Base-by-base conservation (phyloP, 495 filamentous ascomycete genomes). In the Aspergillus panamensis region DNA sequence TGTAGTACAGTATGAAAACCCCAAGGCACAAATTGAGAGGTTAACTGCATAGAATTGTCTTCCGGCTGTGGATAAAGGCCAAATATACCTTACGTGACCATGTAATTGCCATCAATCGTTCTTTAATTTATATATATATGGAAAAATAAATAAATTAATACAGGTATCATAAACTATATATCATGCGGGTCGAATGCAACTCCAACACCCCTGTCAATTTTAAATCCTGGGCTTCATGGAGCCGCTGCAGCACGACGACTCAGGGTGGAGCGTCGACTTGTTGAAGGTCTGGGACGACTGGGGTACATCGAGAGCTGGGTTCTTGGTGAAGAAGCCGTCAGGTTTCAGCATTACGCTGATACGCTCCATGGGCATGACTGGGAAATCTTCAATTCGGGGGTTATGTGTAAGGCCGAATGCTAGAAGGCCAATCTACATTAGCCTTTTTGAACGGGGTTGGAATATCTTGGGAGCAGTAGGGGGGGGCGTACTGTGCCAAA, bases 301-400 rank as follows among this genome's bases (percentile, higher is more conserved):
- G 21, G 87, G 81, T n/a, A 92, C 88, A 72, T 92, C 88, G 32
- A 90, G 55, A 13, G 87, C 86, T 4, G 88, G 88, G 63, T 91
- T 91, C 71, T 77, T 78, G 29, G 83, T 82, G 69, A 91, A 92
- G 76, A 91, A 91, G 29, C 88, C 87, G 35, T 81, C 82, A 0
- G 87, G 88, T 67, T 86, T 84, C 53, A 91, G 84, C 83, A 66
- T 82, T 68, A 63, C 81, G 76, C 78, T 90, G 80, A 77, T 79
- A 72, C 31, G 83, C 82, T 74, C 73, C 69, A 74, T 73, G 10
- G 73, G 73, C 87, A 91, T 91, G 53, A 87, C 81, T 3, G 83
- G 83, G 69, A 84, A 86, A 62, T 86, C 83, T 61, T 86, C 83
- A 32, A 78, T 69, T 14, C 83, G 69, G 10, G 82, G 80, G 12